These are phyloP conservation scores for Croton laevigatus DNA, from an alignment of 441 rosid genomes.

Conservation along the genomic window DNA sequence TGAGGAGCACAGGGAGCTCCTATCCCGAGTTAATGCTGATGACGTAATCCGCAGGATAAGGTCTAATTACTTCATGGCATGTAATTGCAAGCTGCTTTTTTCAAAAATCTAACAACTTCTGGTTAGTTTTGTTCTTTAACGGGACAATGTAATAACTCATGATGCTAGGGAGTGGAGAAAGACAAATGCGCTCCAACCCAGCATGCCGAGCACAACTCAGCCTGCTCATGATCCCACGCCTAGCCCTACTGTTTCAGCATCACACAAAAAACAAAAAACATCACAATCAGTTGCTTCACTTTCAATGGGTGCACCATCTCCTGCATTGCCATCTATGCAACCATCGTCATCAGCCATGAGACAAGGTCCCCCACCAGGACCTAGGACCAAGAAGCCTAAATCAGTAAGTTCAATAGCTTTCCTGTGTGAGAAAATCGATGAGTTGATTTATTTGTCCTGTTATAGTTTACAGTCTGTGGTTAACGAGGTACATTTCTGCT, in stretches of 20 bases:
- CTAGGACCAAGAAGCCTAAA: conserved; percentile 83
- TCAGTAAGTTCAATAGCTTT: conserved; percentile 53
- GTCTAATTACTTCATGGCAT: conserved; percentile 38
- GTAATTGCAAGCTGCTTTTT: conserved; percentile 17
- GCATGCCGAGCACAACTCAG: conserved; percentile 61
- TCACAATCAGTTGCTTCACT: conserved; percentile 83
- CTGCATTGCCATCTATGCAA: conserved; percentile 71
- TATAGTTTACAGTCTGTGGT: conserved; percentile 7
- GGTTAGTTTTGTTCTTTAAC: conserved; percentile 28
- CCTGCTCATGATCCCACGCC: conserved; percentile 67
- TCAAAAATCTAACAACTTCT: conserved; percentile 20
- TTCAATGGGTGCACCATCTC: conserved; percentile 81
- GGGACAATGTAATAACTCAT: conserved; percentile 27
- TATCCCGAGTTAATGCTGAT: conserved; percentile 85
- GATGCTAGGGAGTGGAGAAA: conserved; percentile 94
- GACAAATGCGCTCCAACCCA: conserved; percentile 61
- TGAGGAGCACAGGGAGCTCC: conserved; percentile 91
- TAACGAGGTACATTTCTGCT: conserved; percentile 25
- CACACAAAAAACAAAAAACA: conserved; percentile 88
- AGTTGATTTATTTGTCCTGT: not conserved
- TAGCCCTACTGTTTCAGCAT: conserved; percentile 91
- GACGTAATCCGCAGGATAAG: conserved; percentile 86
- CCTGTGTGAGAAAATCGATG: conserved; percentile 6
- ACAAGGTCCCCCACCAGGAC: conserved; percentile 74
- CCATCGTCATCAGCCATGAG: conserved; percentile 76